These are phyloP conservation scores for Penicillium egyptiacum DNA, from an alignment of 495 filamentous ascomycete species.

Conservation along the genomic window DNA sequence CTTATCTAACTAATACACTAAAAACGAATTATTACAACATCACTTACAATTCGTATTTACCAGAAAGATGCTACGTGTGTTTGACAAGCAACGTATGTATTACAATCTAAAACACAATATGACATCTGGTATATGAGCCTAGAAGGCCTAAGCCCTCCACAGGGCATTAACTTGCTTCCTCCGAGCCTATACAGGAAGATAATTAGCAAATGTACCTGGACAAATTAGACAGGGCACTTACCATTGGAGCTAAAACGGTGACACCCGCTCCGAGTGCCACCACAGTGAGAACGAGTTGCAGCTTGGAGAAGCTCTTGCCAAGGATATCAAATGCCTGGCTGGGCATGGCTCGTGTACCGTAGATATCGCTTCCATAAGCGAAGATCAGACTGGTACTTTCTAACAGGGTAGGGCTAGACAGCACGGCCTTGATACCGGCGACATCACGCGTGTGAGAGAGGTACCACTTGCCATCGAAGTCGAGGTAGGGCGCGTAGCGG, in stretches of 20 bases:
- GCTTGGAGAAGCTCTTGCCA: constrained; percentile 88
- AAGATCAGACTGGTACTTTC: constrained; percentile 93
- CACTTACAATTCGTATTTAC: too few species aligned
- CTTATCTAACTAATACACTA: too few species aligned
- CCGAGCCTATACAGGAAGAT: constrained; percentile 30
- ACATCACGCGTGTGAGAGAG: constrained; percentile 84
- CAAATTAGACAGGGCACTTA: constrained; percentile 43
- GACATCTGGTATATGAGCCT: neutral
- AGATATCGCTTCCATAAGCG: constrained; percentile 84
- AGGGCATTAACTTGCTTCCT: constrained; percentile 45
- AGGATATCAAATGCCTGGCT: constrained; percentile 88
- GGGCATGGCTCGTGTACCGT: constrained; percentile 79
- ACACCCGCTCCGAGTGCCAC: constrained; percentile 73
- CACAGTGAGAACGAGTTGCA: constrained; percentile 81
- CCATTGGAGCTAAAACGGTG: constrained; percentile 77
- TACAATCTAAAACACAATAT: constrained; percentile 10
- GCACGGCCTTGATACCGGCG: constrained; percentile 67
- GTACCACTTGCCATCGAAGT: constrained; percentile 80
- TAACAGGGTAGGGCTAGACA: constrained; percentile 73
- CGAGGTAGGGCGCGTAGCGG: constrained; percentile 70
- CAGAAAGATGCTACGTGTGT: neutral
- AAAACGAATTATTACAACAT: too few species aligned
- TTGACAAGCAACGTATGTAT: constrained; percentile 3
- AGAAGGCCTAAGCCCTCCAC: constrained; percentile 35
- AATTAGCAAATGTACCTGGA: constrained; percentile 18